Evolutionary conservation across 345 rosid species (phyloP), one percentile per base, ranked within the genome.

Genomic region (Syzygium aromaticum): DNA sequence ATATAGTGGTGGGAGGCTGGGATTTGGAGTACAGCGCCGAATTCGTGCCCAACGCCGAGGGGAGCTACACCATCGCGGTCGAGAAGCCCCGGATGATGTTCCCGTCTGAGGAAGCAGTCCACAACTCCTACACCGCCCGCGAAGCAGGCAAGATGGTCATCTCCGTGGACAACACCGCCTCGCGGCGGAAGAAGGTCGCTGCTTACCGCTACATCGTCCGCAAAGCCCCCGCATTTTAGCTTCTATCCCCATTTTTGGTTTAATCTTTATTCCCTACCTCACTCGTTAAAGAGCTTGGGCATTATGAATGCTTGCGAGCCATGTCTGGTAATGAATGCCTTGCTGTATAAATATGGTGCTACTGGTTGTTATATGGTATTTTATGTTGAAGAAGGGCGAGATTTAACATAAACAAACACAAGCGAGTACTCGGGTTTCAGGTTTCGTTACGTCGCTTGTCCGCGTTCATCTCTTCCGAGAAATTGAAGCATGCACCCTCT

Each of bases 1-100:
- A 98, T 87, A 92, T 98, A 53, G 99, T 94, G 49, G 99, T 98
- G 17, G 99, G 99, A 51, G 99, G 98, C 40, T 98, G 99, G 99
- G 99, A 98, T 23, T 87, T 98, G 91, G 99, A 98, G 88, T 98
- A 98, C 92, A 96, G 95, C 13, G 98, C 98, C 46, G 99, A 98
- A 91, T 98, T 95, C 87, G 96, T 95, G 84, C 99, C 99, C 14
- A 94, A 91, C 27, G 96, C 94, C 2, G 94, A 93, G 85, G 96
- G 90, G 28, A 92, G 99, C 93, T 96, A 98, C 92, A 92, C 92
- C 8, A 92, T 98, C 2, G 98, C 97, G 1, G 98, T 98, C 1
- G 98, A 96, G 92, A 98, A 95, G 89, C 90, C 94, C 0, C 92
- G 93, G 88, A 95, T 93, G 88, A 86, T 96, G 86, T 86, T 87